phyloP scores from a whole-genome alignment of 2,329 filamentous ascomycete genomes.

The Penicillium sumatraense region DNA sequence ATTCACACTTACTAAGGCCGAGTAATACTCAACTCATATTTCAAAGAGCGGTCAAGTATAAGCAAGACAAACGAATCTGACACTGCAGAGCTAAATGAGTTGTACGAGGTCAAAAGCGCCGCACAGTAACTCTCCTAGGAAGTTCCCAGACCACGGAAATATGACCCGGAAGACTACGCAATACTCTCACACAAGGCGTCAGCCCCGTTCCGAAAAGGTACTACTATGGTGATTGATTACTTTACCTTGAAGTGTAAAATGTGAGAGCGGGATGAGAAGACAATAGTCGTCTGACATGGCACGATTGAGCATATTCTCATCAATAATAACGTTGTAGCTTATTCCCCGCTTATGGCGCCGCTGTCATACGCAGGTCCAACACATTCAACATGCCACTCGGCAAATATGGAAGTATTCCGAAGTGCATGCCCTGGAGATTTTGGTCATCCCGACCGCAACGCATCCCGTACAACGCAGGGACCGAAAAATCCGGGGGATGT shows the following conservation, averaged over 20 bases:
- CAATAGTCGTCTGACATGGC: background rate
- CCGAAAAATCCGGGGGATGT: background rate
- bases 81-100: background rate
- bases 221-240: too few relatives aligned
- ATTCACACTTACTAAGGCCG: background rate
- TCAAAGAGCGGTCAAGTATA: background rate
- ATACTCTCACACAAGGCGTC: background rate
- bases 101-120: background rate
- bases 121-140: background rate
- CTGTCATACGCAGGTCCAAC: background rate
- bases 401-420: background rate
- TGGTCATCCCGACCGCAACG: background rate
- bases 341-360: background rate
- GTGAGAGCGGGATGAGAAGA: too few relatives aligned
- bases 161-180: background rate
- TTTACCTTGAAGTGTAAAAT: too few relatives aligned
- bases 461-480: background rate
- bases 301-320: background rate
- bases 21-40: background rate
- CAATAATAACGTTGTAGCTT: background rate
- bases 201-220: background rate
- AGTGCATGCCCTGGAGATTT: background rate
- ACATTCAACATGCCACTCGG: background rate
- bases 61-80: background rate
- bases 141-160: background rate